A percentile compares a stretch with the other conserved stretches of the same genome.
phyloP scores from a whole-genome alignment of 495 filamentous ascomycete species.

The Peziza echinospora region DNA sequence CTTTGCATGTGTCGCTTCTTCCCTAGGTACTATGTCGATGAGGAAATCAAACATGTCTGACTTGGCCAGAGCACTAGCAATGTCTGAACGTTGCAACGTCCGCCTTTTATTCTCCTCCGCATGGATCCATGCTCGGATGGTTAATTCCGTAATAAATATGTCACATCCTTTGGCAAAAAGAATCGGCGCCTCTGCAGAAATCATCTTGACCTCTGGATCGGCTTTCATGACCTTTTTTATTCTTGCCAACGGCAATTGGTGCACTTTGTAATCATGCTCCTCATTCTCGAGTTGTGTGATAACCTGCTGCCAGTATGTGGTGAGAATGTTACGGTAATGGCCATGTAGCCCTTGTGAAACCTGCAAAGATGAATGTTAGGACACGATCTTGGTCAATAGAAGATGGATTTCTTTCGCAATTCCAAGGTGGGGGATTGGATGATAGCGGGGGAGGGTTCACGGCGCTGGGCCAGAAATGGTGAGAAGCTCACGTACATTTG shows the following conservation, averaged over 20 bases:
- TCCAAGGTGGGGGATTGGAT: slow-evolving; percentile 3
- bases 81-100: slow-evolving; percentile 86
- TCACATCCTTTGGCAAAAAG: slow-evolving; percentile 97
- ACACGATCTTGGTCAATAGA: slow-evolving; percentile 10
- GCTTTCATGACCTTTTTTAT: slow-evolving; percentile 99
- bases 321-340: slow-evolving; percentile 85
- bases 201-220: slow-evolving; percentile 98
- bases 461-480: background rate
- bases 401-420: no score
- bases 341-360: slow-evolving; percentile 89
- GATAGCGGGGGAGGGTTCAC: slow-evolving; percentile 3
- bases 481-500: slow-evolving; percentile 42
- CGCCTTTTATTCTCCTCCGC: slow-evolving; percentile 96
- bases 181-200: slow-evolving; percentile 92
- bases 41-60: slow-evolving; percentile 99
- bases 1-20: slow-evolving; percentile 78
- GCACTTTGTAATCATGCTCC: slow-evolving; percentile 92
- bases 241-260: slow-evolving; percentile 81
- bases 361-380: slow-evolving; percentile 32
- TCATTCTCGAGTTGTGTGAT: slow-evolving; percentile 88
- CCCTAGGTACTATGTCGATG: slow-evolving; percentile 93
- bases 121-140: slow-evolving; percentile 99
- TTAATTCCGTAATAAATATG: slow-evolving; percentile 97
- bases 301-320: slow-evolving; percentile 95
- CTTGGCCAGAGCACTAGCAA: slow-evolving; percentile 83